Base-by-base conservation (phyloP, 2,329 filamentous ascomycete genomes). In the Calonectria hongkongensis region DNA sequence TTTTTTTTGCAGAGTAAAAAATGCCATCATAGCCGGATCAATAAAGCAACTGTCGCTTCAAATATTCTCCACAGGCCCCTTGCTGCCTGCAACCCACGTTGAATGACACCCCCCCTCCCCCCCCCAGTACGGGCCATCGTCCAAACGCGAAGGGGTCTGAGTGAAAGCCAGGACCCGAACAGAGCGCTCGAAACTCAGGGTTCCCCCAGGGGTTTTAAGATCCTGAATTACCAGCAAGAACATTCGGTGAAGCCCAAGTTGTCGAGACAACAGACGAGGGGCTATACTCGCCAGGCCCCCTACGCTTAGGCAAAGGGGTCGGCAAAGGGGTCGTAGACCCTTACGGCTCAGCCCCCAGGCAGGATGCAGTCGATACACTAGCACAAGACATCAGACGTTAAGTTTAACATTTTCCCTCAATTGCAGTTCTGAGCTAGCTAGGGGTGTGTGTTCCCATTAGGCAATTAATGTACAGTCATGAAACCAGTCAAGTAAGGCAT, bases 361-460 rank as follows among this genome's bases (percentile, higher is more conserved):
- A 41, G 13, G 21, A 41, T 25, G 21, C 4, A 41, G 4, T 41
- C 33, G 36, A 60, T 21, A 27, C 45, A 74, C 65, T 43, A 47
- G 27, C 28, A 60, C 39, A 51, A 13, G 13, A 51, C 41, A 16
- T 43, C 47, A 50, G 30, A 65, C 62, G 5, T 69, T 25, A 54
- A 41, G 47, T 79, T 80, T 76, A 72, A 80, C 77, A 73, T 78
- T 79, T 74, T 75, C 72, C 78, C 78, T 79, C 78, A 75, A 71
- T 78, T 80, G 76, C 76, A 80, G 77, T 69, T 74, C 75, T 78
- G 69, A 78, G 74, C 75, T 79, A 78, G 78, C 75, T 48, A 74
- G 71, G 73, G 73, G 71, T 65, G 50, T 28, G 36, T n/a, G n/a
- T 47, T 58, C 43, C 66, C 68, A 66, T 70, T 68, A 48, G 70